Evolutionary conservation across 2,329 filamentous ascomycete species (phyloP), one percentile per base, ranked within the genome.

Genomic region (Talaromyces sp.): DNA sequence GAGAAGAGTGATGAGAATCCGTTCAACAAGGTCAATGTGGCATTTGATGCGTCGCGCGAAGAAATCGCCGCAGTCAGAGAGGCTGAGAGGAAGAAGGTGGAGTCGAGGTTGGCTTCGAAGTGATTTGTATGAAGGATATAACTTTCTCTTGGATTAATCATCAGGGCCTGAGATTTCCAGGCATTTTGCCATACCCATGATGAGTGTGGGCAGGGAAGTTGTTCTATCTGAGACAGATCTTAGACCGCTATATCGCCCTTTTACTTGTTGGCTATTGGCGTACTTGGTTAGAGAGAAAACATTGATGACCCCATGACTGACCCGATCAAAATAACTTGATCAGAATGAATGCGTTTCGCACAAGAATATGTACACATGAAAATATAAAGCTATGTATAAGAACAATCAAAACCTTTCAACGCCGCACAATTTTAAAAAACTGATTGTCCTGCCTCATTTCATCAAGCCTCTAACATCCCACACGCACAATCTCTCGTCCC

Each of bases 1-100:
- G 89, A 96, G 76, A 95, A 91, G 81, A 90, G 89, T 70, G 88
- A 90, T 1, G 93, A 97, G 68, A 99, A 99, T 75, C 94, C 94
- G 14, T 94, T 96, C 79, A 96, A 96, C 78, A 91, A 96, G 78
- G 87, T 88, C 17, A 85, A 80, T 56, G 90, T 86, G 2, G 75
- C 81, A 3, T 95, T 91, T 77, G 90, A 99, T 75, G 85, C 90
- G 58, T 84, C 83, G 24, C 88, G 85, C 75, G 90, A 91, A 3
- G 93, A 99, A 69, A 69, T 96, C 51, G 81, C 81, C 54, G 81
- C 84, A 54, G 77, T 92, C 61, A 84, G 80, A 71, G 79, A 85
- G 48, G 75, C 81, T 59, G 90, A 96, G 79, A 87, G 82, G 77
- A 72, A 75, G 66, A 92, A 89, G 82, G 87, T 90, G 64, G 92